Conservation (phyloP, 768 basidiomycete genomes). For the Infundibulicybe gibba region DNA sequence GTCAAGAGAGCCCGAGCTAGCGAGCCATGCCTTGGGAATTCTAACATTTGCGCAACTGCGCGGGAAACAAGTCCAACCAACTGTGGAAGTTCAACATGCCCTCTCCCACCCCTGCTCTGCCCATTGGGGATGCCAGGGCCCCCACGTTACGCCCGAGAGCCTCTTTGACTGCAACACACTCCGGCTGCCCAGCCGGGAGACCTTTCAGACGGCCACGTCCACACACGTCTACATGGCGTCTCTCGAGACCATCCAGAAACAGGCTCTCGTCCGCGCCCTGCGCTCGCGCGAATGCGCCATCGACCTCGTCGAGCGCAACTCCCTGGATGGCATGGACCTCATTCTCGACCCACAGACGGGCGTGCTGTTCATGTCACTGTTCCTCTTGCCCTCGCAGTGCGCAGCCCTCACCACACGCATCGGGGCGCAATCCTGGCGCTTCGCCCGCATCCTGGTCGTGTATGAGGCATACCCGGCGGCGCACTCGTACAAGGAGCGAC, state of each 20-base stretch:
- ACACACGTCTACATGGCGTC: slow-evolving; percentile 69
- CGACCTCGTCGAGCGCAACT: slow-evolving; percentile 61
- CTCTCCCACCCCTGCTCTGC: not conserved
- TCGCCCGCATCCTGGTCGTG: slow-evolving; percentile 48
- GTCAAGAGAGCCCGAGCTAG: slow-evolving; percentile 14
- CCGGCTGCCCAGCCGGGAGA: slow-evolving; percentile 28
- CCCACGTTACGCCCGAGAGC: slow-evolving; percentile 31
- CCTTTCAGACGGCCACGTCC: slow-evolving; percentile 18
- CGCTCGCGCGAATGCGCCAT: slow-evolving; percentile 40
- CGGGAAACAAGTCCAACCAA: slow-evolving; percentile 25
- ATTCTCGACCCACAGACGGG: slow-evolving; percentile 63
- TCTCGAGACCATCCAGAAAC: slow-evolving; percentile 65
- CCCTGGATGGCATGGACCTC: slow-evolving; percentile 58
- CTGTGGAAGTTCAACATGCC: slow-evolving; percentile 2
- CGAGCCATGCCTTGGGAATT: slow-evolving; percentile 27
- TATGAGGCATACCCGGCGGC: slow-evolving; percentile 65
- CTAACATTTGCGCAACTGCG: slow-evolving; percentile 37
- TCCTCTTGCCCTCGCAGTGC: slow-evolving; percentile 46
- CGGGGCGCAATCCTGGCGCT: slow-evolving; percentile 61
- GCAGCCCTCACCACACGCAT: slow-evolving; percentile 41
- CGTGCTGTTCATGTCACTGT: slow-evolving; percentile 45
- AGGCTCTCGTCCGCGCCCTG: slow-evolving; percentile 51
- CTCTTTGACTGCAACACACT: slow-evolving; percentile 44
- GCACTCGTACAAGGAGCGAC: slow-evolving; percentile 24
- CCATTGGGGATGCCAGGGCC: slow-evolving; percentile 5